Conservation (phyloP, 2,329 filamentous ascomycete species). For the Sporothrix euskadiensis region DNA sequence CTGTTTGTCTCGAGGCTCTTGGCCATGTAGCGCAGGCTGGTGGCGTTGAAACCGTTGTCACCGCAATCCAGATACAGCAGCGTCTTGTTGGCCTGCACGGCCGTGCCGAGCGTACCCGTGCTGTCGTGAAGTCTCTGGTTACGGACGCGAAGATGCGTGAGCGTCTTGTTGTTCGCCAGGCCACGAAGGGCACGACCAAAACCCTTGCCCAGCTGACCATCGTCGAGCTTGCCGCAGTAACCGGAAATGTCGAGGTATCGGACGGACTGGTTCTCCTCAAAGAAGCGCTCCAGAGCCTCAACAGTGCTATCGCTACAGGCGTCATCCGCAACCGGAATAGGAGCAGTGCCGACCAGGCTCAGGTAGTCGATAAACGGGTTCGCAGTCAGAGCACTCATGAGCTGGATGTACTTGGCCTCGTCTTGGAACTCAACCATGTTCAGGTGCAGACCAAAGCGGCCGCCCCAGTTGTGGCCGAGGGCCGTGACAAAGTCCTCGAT, state of each 20-base stretch:
- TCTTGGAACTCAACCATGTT: slow-evolving; percentile 60
- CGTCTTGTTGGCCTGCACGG: slow-evolving; percentile 51
- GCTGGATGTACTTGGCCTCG: slow-evolving; percentile 53
- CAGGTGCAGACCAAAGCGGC: slow-evolving; percentile 53
- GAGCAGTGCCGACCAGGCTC: slow-evolving; percentile 57
- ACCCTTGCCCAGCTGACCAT: slow-evolving; percentile 56
- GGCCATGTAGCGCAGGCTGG: slow-evolving; percentile 51
- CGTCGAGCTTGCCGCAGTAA: slow-evolving; percentile 58
- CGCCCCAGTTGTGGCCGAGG: slow-evolving; percentile 47
- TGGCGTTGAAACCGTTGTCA: slow-evolving; percentile 56
- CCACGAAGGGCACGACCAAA: slow-evolving; percentile 51
- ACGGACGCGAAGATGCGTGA: slow-evolving; percentile 54
- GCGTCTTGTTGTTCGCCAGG: slow-evolving; percentile 37
- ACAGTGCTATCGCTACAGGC: slow-evolving; percentile 49
- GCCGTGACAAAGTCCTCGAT: slow-evolving; percentile 53
- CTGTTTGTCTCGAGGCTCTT: slow-evolving; percentile 47
- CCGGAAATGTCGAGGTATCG: slow-evolving; percentile 59
- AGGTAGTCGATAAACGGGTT: slow-evolving; percentile 54
- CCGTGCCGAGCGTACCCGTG: slow-evolving; percentile 53
- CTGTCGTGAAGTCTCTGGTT: slow-evolving; percentile 59
- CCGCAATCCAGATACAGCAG: slow-evolving; percentile 57
- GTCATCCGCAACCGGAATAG: slow-evolving; percentile 40
- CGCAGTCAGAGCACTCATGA: slow-evolving; percentile 52
- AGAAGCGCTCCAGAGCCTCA: slow-evolving; percentile 51
- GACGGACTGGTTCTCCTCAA: slow-evolving; percentile 53